These are phyloP conservation scores for Xenosphaeropsis pyriputrescens DNA, from an alignment of 2,329 filamentous ascomycete genomes.

Conservation along the genomic window DNA sequence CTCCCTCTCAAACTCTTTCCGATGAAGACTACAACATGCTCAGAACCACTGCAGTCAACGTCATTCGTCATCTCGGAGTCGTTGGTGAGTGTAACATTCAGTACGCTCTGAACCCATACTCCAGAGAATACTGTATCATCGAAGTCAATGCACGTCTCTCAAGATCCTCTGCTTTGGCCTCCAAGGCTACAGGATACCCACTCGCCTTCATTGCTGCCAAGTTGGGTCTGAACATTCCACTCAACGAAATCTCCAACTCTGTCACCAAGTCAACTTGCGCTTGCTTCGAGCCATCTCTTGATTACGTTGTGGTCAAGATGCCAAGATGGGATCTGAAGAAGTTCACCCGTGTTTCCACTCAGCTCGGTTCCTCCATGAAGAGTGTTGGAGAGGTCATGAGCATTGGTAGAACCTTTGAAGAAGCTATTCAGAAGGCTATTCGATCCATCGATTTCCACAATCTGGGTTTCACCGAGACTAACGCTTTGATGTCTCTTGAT, in stretches of 20 bases:
- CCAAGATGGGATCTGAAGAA: conserved; percentile 98
- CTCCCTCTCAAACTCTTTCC: conserved; percentile 88
- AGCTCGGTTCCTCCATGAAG: conserved; percentile 98
- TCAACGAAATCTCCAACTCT: conserved; percentile 93
- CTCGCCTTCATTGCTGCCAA: conserved; percentile 95
- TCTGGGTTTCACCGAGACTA: conserved; percentile 83
- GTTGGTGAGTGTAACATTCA: conserved; percentile 99
- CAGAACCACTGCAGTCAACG: conserved; percentile 88
- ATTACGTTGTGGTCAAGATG: conserved; percentile 98
- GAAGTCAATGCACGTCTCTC: conserved; percentile 97
- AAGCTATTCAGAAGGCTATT: conserved; percentile 97
- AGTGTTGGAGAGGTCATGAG: conserved; percentile 99
- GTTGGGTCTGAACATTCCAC: conserved; percentile 81
- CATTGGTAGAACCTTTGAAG: conserved; percentile 91
- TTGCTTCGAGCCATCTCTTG: conserved; percentile 95
- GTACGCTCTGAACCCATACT: conserved; percentile 91
- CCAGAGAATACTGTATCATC: conserved; percentile 95
- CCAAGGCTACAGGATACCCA: conserved; percentile 93
- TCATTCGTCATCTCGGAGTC: conserved; percentile 91
- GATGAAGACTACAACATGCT: conserved; percentile 99
- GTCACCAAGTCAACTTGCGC: conserved; percentile 93
- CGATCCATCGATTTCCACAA: conserved; percentile 91
- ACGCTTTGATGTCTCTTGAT: conserved; percentile 88
- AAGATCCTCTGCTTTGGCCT: conserved; percentile 85
- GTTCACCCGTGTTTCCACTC: conserved; percentile 90